Percentiles rank a stretch among this genome's conserved stretches.
Conservation (phyloP, 1,284 basidiomycete species). For the Volvariella volvacea region DNA sequence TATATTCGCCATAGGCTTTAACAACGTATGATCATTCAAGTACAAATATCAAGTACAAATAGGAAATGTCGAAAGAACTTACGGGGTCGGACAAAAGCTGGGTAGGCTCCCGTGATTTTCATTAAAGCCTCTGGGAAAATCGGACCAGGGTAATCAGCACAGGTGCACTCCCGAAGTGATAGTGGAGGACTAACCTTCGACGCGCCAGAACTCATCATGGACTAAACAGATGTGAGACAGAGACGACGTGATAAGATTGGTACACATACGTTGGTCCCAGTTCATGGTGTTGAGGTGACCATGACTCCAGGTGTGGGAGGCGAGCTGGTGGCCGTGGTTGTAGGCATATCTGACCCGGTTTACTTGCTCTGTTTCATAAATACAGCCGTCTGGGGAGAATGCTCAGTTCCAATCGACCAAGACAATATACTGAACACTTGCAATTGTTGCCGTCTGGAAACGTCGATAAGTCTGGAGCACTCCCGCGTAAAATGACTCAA, state of each 20-base stretch:
- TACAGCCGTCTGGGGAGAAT: conserved; percentile 1
- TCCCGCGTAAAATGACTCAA: not conserved
- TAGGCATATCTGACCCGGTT: conserved; percentile 3
- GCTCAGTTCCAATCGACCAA: not conserved
- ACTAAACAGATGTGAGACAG: conserved; percentile 15
- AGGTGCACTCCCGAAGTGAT: not conserved
- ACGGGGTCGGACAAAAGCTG: conserved; percentile 42
- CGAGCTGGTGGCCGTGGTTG: conserved; percentile 3
- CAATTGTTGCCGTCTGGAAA: conserved; percentile 32
- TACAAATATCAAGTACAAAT: not conserved
- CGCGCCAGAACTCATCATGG: conserved; percentile 27
- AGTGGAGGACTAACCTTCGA: conserved; percentile 30
- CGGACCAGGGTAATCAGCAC: not conserved
- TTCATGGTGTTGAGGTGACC: conserved; percentile 1
- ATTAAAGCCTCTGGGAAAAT: conserved; percentile 33
- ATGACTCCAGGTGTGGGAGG: conserved; percentile 7
- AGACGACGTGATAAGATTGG: not conserved
- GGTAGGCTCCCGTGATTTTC: conserved; percentile 40
- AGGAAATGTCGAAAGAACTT: conserved; percentile 11
- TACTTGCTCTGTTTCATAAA: conserved; percentile 1
- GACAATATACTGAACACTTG: conserved; percentile 17
- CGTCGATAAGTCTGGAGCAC: conserved; percentile 1
- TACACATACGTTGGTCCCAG: conserved; percentile 4
- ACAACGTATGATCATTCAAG: not conserved
- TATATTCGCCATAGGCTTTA: conserved; percentile 42